These are phyloP conservation scores for Hymenoscyphus salicellus DNA, from an alignment of 2,329 filamentous ascomycete genomes.

Conservation along the genomic window DNA sequence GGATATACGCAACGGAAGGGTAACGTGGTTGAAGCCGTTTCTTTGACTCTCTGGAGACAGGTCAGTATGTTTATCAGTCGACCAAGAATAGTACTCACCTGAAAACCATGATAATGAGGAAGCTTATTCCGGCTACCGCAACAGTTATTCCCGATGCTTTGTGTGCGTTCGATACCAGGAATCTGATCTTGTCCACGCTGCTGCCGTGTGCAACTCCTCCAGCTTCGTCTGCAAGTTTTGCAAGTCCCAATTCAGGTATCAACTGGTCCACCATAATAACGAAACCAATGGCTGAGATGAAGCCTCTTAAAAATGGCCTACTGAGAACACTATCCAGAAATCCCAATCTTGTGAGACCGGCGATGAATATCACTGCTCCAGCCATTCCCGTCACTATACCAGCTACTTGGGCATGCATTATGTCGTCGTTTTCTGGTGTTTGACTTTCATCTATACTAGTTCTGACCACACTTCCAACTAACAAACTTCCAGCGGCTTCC, in stretches of 20 bases:
- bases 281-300: slow-evolving; percentile 95
- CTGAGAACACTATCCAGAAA: slow-evolving; percentile 95
- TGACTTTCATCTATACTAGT: slow-evolving; percentile 68
- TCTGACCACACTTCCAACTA: slow-evolving; percentile 84
- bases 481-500: slow-evolving; percentile 86
- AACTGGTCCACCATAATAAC: slow-evolving; percentile 95
- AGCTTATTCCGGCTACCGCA: slow-evolving; percentile 73
- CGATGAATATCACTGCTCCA: slow-evolving; percentile 82
- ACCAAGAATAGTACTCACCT: slow-evolving; percentile 51
- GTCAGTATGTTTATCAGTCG: slow-evolving; percentile 18
- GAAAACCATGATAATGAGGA: slow-evolving; percentile 86
- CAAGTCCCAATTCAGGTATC: slow-evolving; percentile 83
- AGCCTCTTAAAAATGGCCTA: slow-evolving; percentile 85
- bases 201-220: slow-evolving; percentile 75
- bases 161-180: slow-evolving; percentile 66
- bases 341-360: slow-evolving; percentile 79
- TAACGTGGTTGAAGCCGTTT: slow-evolving; percentile 74
- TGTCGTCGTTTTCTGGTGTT: slow-evolving; percentile 60
- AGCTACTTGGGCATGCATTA: slow-evolving; percentile 75
- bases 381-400: slow-evolving; percentile 86
- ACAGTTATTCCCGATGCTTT: slow-evolving; percentile 72
- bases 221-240: slow-evolving; percentile 57
- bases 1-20: slow-evolving; percentile 79
- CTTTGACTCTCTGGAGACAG: slow-evolving; percentile 66
- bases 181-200: slow-evolving; percentile 79